These are phyloP conservation scores for Echinochloa phyllopogon DNA, from an alignment of 176 grass and related monocot genomes.

Conservation along the genomic window DNA sequence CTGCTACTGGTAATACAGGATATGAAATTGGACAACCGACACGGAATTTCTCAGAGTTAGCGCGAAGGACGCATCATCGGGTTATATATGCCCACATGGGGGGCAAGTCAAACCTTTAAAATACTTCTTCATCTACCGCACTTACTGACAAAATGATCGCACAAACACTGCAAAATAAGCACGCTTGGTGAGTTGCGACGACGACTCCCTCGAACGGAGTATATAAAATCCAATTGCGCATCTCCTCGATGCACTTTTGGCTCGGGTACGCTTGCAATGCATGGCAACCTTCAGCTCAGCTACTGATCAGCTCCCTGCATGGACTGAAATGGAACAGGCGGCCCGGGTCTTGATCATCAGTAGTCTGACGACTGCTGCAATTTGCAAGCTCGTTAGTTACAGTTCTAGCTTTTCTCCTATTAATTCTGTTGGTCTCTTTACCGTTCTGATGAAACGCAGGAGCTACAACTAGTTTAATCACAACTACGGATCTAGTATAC, in stretches of 20 bases:
- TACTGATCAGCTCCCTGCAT: too few relatives aligned
- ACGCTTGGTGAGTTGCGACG: neutral
- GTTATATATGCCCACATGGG: neutral
- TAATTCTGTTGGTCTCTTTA: neutral
- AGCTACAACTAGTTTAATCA: neutral
- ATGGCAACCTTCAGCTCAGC: too few relatives aligned
- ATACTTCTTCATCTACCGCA: neutral
- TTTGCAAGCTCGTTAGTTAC: too few relatives aligned
- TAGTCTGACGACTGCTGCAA: too few relatives aligned
- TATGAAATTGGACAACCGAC: neutral
- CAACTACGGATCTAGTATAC: neutral
- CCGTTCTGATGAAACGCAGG: neutral
- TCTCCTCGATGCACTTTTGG: neutral
- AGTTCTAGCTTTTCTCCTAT: too few relatives aligned
- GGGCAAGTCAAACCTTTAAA: neutral
- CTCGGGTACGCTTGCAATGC: neutral
- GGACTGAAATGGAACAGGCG: too few relatives aligned
- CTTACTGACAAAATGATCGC: neutral
- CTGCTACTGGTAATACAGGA: too few relatives aligned
- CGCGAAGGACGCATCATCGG: neutral
- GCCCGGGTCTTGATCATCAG: too few relatives aligned
- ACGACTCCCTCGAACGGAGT: neutral
- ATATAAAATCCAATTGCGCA: neutral
- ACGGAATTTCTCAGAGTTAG: conserved; percentile 6
- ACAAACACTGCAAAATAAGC: neutral